These are phyloP conservation scores for Terana coerulea DNA, from an alignment of 768 basidiomycete species.

Conservation along the genomic window DNA sequence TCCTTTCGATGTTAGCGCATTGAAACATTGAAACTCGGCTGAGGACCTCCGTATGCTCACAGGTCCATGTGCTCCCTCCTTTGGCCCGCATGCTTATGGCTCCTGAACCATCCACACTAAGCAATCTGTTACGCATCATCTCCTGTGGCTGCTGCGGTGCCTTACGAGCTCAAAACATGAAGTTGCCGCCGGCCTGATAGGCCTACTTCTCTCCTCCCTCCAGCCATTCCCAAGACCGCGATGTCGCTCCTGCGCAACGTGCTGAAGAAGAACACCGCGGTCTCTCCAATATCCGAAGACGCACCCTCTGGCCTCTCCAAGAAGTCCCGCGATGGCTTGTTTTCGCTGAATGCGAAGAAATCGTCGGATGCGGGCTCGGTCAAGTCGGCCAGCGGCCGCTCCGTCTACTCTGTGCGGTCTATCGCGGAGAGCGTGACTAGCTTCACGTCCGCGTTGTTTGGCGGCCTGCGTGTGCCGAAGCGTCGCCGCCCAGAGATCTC, in stretches of 20 bases:
- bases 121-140: no score
- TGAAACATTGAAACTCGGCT: no score
- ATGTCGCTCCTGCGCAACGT: slow-evolving; percentile 12
- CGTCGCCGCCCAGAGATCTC: slow-evolving; percentile 6
- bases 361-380: neutral
- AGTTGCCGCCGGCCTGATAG: no score
- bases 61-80: no score
- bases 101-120: no score
- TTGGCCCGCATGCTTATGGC: no score
- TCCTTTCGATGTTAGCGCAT: no score
- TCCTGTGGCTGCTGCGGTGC: no score
- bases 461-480: slow-evolving; percentile 6
- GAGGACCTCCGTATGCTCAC: no score
- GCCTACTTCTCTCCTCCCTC: no score
- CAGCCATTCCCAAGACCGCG: no score
- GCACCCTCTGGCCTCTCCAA: slow-evolving; percentile 5
- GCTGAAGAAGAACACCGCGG: slow-evolving; percentile 10
- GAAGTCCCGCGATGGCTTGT: neutral
- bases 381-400: neutral
- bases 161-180: no score
- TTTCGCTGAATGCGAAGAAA: neutral
- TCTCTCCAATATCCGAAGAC: neutral
- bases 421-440: slow-evolving; percentile 12
- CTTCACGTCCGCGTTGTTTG: slow-evolving; percentile 7
- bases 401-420: slow-evolving; percentile 1